Evolutionary conservation across 1,139 yeast species (phyloP).

Genomic region (Eremothecium cymbalariae): DNA sequence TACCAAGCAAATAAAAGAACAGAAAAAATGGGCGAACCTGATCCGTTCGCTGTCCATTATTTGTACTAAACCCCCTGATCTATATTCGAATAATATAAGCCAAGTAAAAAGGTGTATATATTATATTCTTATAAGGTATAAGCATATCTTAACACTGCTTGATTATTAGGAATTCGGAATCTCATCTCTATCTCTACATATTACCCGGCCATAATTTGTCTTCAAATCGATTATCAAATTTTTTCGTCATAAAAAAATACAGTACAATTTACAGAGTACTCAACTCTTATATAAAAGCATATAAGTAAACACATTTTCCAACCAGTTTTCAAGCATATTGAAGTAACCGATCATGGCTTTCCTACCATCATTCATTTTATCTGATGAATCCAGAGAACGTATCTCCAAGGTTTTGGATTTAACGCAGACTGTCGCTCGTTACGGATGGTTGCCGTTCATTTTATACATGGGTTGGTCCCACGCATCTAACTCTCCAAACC

Average conservation of each 20-base stretch:
- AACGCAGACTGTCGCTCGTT: conserved; percentile 83
- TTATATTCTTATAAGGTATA: conserved; percentile 1
- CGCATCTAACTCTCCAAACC: conserved; percentile 75
- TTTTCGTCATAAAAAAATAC: neutral
- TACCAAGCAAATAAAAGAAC: too few relatives aligned
- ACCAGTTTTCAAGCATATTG: neutral
- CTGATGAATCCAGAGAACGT: conserved; percentile 80
- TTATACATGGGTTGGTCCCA: conserved; percentile 89
- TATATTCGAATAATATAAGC: too few relatives aligned
- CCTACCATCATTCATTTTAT: conserved; percentile 32
- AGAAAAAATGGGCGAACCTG: too few relatives aligned
- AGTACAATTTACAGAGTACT: neutral
- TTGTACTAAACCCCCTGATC: too few relatives aligned
- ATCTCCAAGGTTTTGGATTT: conserved; percentile 72
- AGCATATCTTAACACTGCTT: too few relatives aligned
- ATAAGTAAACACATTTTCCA: neutral
- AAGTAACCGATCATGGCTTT: conserved; percentile 18
- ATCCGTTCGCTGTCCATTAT: too few relatives aligned
- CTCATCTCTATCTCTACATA: too few relatives aligned
- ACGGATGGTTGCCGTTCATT: conserved; percentile 94
- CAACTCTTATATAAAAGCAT: too few relatives aligned
- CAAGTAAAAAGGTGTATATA: conserved; percentile 1
- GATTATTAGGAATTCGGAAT: too few relatives aligned
- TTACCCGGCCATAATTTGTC: neutral
- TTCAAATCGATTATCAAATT: neutral